phyloP scores from a whole-genome alignment of 768 basidiomycete species.

The Hemileccinum rubropunctum region DNA sequence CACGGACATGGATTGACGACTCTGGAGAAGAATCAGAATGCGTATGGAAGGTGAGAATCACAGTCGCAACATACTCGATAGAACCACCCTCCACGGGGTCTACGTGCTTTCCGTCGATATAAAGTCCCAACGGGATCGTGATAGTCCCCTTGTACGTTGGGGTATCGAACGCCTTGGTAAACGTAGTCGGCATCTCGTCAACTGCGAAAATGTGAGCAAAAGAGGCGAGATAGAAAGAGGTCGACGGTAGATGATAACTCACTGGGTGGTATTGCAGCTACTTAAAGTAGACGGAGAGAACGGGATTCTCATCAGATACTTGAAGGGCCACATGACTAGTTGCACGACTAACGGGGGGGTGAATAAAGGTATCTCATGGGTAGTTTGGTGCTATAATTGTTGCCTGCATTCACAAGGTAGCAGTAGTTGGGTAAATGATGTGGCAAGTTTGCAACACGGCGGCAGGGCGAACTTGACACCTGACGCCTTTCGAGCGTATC shows the following conservation, averaged over 20 bases:
- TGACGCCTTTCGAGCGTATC: too few species aligned
- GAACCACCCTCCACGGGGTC: constrained; percentile 50
- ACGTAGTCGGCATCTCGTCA: constrained; percentile 36
- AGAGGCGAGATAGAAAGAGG: not conserved
- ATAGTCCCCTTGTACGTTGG: constrained; percentile 54
- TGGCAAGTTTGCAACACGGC: too few species aligned
- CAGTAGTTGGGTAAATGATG: not conserved
- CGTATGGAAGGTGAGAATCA: not conserved
- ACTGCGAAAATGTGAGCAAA: not conserved
- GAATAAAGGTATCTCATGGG: not conserved
- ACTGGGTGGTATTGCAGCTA: not conserved
- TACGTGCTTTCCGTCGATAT: constrained; percentile 55
- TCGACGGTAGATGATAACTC: not conserved
- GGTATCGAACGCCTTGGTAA: constrained; percentile 50
- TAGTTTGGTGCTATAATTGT: not conserved
- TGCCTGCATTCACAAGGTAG: not conserved
- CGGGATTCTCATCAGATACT: not conserved
- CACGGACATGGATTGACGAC: constrained; percentile 52
- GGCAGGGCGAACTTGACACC: too few species aligned
- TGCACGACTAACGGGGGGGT: not conserved
- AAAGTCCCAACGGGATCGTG: constrained; percentile 61
- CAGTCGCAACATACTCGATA: constrained; percentile 52
- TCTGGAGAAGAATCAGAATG: constrained; percentile 29
- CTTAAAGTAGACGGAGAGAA: not conserved
- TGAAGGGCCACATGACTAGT: not conserved